Evolutionary conservation across 78 protist genomes (phyloP), one percentile per base, ranked within the genome.

Genomic region (Dictyostelium intermedium): DNA sequence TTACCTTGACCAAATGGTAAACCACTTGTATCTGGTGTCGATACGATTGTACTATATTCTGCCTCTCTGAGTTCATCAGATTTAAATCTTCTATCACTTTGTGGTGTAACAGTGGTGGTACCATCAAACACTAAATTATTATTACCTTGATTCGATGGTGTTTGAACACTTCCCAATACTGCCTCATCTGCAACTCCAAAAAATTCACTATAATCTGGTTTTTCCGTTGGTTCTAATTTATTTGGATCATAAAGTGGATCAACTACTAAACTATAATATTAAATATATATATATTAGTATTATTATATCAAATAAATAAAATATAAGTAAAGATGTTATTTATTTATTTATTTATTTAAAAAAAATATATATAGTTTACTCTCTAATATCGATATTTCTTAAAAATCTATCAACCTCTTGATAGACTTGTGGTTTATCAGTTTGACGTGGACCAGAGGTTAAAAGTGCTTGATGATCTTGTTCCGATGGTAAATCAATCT

Each of bases 211-310:
- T 80, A 80, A 30, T 30, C 25, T 30, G 84, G 84, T 50, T 82
- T 60, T 56, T 25, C 69, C 5, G 34, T 27, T 30, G 73, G 74
- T 13, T 82, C 63, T 20, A 87, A 79, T 47, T 79, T 87, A 60
- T 79, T 87, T 56, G 93, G 83, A 60, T 87, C 93, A 66, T 70
- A 87, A 43, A 61, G 81, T 50, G 63, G 73, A 66, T 87, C 93
- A 13, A 87, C 80, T 47, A 87, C 84, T 56, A 87, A 86, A 60
- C 92, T 86, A 86, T 18, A 53, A 53, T 16, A 8, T 50, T 53
- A 66, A 23, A 66, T 25, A 25, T 9, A 66, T 63, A 4, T 23
- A 63, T 63, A 9, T 25, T 66, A 35, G 4, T 53, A 53, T n/a
- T n/a, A n/a, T n/a, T 53, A 53, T 13, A 70, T 23, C 2, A 39